Evolutionary conservation across 495 filamentous ascomycete species (phyloP), one percentile per base, ranked within the genome.

Genomic region (Trypethelium eluteriae): DNA sequence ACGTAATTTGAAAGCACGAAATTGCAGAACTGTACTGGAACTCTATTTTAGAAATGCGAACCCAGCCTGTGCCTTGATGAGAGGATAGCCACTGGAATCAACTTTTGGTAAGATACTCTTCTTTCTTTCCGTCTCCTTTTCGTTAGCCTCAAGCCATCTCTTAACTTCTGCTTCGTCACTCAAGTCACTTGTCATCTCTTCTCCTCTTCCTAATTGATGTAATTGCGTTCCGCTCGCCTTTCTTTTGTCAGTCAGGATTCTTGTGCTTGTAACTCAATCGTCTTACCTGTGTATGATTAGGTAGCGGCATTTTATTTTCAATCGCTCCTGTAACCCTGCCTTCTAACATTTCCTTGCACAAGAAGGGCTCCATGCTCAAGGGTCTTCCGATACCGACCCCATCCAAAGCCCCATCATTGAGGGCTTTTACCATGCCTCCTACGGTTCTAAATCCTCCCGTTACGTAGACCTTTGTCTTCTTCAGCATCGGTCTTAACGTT

Each of bases 361-460:
- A 65, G 32, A 74, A 72, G 2, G 79, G 79, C 69, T 88, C 83
- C 64, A 84, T 77, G 62, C 79, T 78, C 3, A 80, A 76, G 10
- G 84, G 79, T 0, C 84, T 79, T 0, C 76, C 85, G 12, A 88
- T 64, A 18, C 83, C 85, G 14, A 87, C 73, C 6, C 84, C 85
- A 62, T 87, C 79, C 14, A 86, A 77, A 1, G 77, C 79, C 12
- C 70, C 67, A 18, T 63, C 63, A 9, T 80, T 25, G 18, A 73
- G 56, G 11, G 84, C 85, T 41, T 81, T 76, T 32, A 84, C 82
- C 86, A 89, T 88, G 2, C 77, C 86, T 25, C 78, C 75, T 3
- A 80, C 84, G 0, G 85, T 82, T 66, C 80, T 76, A 66, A 89
- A 78, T 2, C 86, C 86, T 11, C 86, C 86, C 2, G 86, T 88